Evolutionary conservation across 495 filamentous ascomycete species (phyloP), one percentile per base, ranked within the genome.

Genomic region (Articulospora tetracladia): DNA sequence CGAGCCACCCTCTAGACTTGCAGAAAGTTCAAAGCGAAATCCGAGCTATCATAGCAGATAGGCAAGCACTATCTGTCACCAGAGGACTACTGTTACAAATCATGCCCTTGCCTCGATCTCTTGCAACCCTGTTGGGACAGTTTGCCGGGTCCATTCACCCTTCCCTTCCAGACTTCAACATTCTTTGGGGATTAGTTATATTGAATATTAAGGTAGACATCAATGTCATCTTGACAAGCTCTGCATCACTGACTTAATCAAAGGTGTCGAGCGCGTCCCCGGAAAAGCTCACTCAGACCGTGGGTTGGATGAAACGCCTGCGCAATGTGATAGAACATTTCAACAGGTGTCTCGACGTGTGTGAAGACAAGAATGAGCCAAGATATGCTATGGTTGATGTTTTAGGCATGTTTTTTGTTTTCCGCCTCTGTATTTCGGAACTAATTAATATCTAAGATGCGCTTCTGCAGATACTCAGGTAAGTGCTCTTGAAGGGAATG

Each of bases 321-420:
- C 36, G 53, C 2, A 55, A 53, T 23, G 27, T 51, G 6, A 22
- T 61, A n/a, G 59, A 57, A 23, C 44, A 56, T 2, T 57, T 61
- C 28, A 61, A 61, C 48, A 36, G 59, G 25, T 61, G 59, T 32
- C 17, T 61, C 17, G 44, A 49, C 34, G 41, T 48, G 0, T 61
- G 59, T 23, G 59, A 61, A 10, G 59, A 61, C 20, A 3, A 28
- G 20, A 61, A 61, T 24, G 59, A 61, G 30, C 24, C 52, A 12
- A 23, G 59, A 50, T 49, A 32, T 41, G 30, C 59, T 27, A 61
- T 57, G 59, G 46, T 51, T n/a, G 59, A 61, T 51, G 19, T 61
- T 39, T 30, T 61, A 1, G 60, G 55, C 32, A 52, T 41, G 10
- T 4, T 11, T 28, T 17, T 8, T 28, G 32, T 26, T 57, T 17